Conservation (phyloP, 164 flowering plant species). For the Vitis amurensis region DNA sequence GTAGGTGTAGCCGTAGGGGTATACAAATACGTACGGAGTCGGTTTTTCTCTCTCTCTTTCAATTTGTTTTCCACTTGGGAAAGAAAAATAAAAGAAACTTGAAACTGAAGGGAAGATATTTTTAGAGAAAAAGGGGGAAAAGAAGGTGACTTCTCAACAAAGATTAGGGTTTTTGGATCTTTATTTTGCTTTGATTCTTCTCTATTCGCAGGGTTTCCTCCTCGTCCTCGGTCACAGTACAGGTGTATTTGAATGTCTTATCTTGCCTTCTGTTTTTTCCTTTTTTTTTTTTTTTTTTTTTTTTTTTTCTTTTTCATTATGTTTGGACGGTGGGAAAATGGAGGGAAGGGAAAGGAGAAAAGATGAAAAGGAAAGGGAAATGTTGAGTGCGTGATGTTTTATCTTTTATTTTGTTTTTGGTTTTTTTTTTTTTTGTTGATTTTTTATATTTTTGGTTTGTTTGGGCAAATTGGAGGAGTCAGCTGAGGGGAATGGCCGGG, state of each 20-base stretch:
- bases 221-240: not conserved
- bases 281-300: not conserved
- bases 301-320: not conserved
- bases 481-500: too few species aligned
- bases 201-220: not conserved
- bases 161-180: conserved; percentile 11
- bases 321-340: not conserved
- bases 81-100: not conserved
- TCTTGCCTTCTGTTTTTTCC: not conserved
- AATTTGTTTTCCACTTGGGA: not conserved
- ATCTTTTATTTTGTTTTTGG: too few species aligned
- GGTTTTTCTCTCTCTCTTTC: not conserved
- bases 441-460: too few species aligned
- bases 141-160: conserved; percentile 1
- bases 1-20: too few species aligned
- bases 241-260: not conserved
- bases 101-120: conserved; percentile 8
- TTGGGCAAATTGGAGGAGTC: too few species aligned
- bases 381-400: too few species aligned
- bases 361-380: too few species aligned
- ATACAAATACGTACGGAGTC: too few species aligned
- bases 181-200: not conserved
- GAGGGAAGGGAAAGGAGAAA: too few species aligned
- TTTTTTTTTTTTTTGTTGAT: too few species aligned
- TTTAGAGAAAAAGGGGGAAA: not conserved